phyloP scores from a whole-genome alignment of 129 eudicot genomes.

The Lactuca sativa region DNA sequence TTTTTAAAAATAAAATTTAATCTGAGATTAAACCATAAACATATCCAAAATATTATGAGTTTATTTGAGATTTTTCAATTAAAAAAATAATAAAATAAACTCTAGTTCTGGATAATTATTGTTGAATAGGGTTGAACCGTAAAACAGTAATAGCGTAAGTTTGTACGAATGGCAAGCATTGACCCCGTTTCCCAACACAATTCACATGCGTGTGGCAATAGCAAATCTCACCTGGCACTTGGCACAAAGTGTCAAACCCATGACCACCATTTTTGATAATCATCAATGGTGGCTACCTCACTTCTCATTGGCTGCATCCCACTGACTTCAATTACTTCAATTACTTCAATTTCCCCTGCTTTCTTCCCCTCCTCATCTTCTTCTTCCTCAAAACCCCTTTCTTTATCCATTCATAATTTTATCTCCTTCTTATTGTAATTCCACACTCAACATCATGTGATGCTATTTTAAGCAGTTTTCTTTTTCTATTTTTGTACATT shows the following conservation, averaged over 20 bases:
- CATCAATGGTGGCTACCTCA: conserved; percentile 2
- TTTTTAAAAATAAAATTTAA: too few species aligned
- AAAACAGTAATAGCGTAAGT: conserved; percentile 1
- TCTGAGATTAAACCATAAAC: too few species aligned
- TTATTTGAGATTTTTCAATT: too few species aligned
- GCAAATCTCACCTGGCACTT: conserved; percentile 22
- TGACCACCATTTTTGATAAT: neutral
- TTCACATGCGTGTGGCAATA: conserved; percentile 23
- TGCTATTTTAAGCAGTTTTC: conserved; percentile 25
- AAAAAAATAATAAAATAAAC: too few species aligned
- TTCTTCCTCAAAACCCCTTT: neutral
- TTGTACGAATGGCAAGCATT: conserved; percentile 14
- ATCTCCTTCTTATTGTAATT: neutral
- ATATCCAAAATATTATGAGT: too few species aligned
- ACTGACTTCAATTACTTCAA: conserved; percentile 9
- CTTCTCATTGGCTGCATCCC: neutral
- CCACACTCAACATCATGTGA: conserved; percentile 21
- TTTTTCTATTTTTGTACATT: conserved; percentile 8
- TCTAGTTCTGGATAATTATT: too few species aligned
- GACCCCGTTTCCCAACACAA: conserved; percentile 27
- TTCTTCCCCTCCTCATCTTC: neutral
- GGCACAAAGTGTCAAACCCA: neutral
- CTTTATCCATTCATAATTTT: neutral
- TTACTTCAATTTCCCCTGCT: neutral
- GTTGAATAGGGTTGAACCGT: neutral